phyloP scores from a whole-genome alignment of 148 eudicot species.

The Chenopodium album region DNA sequence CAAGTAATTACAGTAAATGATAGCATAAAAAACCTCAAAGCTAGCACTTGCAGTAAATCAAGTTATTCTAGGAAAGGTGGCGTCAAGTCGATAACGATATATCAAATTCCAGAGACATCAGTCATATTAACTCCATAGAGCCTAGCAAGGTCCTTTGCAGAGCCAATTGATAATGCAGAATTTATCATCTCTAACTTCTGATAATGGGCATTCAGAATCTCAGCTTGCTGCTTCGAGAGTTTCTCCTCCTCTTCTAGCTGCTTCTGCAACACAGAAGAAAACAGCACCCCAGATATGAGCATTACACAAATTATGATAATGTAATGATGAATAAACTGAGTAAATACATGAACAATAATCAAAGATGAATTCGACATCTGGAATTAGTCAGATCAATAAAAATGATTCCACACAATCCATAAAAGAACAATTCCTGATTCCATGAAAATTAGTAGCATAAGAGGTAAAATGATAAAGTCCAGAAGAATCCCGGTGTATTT shows the following conservation, averaged over 20 bases:
- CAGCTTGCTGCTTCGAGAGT: conserved; percentile 47
- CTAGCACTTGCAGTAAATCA: too few relatives aligned
- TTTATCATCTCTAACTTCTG: conserved; percentile 47
- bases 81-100: too few relatives aligned
- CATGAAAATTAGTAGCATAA: not conserved
- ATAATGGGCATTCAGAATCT: conserved; percentile 36
- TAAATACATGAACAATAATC: not conserved
- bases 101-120: conserved; percentile 18
- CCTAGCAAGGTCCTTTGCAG: conserved; percentile 28
- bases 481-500: not conserved
- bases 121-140: conserved; percentile 23
- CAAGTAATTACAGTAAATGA: too few relatives aligned
- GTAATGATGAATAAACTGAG: not conserved
- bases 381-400: too few relatives aligned
- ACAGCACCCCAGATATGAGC: not conserved
- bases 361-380: too few relatives aligned
- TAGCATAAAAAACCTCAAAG: too few relatives aligned
- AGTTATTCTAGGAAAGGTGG: too few relatives aligned
- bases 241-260: conserved; percentile 51
- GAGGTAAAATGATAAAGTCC: not conserved
- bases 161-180: conserved; percentile 25
- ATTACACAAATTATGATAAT: not conserved
- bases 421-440: not conserved
- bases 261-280: conserved; percentile 25
- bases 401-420: too few relatives aligned